Conservation (phyloP, 306 rosid genomes). For the Lathyrus sativus region DNA sequence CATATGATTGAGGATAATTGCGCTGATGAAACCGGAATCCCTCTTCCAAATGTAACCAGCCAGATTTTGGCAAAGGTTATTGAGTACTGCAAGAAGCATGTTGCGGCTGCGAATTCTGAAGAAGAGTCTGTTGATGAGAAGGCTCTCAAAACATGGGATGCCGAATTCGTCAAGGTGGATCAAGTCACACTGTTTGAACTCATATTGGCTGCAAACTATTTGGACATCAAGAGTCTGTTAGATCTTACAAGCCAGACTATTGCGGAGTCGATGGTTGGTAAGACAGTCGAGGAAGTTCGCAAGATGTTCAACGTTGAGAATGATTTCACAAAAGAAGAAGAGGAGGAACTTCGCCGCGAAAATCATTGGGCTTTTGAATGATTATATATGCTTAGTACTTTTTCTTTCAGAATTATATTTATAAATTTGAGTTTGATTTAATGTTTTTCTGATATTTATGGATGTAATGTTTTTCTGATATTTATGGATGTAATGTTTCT, state of each 20-base stretch:
- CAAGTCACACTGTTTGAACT: neutral
- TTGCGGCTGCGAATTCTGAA: neutral
- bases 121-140: neutral
- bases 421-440: no score
- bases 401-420: no score
- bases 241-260: slow-evolving; percentile 73
- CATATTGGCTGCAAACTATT: neutral
- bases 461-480: no score
- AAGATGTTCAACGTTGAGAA: slow-evolving; percentile 68
- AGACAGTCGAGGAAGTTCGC: slow-evolving; percentile 69
- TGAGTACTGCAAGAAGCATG: neutral
- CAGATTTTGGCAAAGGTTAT: neutral
- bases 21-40: neutral
- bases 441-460: no score
- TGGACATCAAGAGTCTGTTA: slow-evolving; percentile 32
- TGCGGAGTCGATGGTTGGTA: slow-evolving; percentile 72
- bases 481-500: no score
- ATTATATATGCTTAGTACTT: no score
- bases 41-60: neutral
- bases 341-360: slow-evolving; percentile 76
- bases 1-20: neutral
- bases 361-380: slow-evolving; percentile 59
- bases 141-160: neutral
- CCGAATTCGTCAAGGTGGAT: neutral
- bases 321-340: slow-evolving; percentile 72